These are phyloP conservation scores for Albugo candida DNA, from an alignment of 352 stramenopile species.

Conservation along the genomic window DNA sequence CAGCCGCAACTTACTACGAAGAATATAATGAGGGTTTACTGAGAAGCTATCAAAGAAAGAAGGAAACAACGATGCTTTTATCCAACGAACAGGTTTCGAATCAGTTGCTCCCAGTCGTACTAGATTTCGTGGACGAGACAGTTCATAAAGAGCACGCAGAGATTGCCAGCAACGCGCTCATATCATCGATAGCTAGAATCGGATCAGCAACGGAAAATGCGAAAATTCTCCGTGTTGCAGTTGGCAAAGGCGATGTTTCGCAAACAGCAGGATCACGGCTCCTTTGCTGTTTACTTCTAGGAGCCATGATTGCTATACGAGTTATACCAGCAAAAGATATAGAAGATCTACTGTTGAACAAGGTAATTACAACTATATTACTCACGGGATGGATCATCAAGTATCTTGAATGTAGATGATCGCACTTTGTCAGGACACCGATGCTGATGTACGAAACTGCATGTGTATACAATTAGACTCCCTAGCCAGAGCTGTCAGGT, in stretches of 20 bases:
- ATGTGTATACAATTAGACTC: conserved; percentile 73
- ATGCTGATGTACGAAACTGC: conserved; percentile 58
- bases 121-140: conserved; percentile 56
- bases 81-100: conserved; percentile 59
- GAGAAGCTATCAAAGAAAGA: conserved; percentile 23
- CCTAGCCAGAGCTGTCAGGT: conserved; percentile 48
- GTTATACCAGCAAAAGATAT: conserved; percentile 49
- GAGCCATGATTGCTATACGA: conserved; percentile 47
- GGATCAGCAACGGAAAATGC: conserved; percentile 50
- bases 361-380: conserved; percentile 15
- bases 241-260: conserved; percentile 69
- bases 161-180: conserved; percentile 29
- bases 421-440: conserved; percentile 63
- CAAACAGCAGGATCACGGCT: conserved; percentile 53
- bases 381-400: neutral
- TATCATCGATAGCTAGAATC: conserved; percentile 36
- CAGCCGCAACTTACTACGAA: conserved; percentile 34
- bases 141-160: conserved; percentile 63
- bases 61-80: conserved; percentile 40
- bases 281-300: conserved; percentile 55
- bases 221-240: conserved; percentile 64
- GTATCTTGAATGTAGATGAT: conserved; percentile 34
- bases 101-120: conserved; percentile 40
- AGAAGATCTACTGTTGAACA: conserved; percentile 62
- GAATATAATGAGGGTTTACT: conserved; percentile 34